These are phyloP conservation scores for Glycine soja DNA, from an alignment of 306 rosid species.

Conservation along the genomic window DNA sequence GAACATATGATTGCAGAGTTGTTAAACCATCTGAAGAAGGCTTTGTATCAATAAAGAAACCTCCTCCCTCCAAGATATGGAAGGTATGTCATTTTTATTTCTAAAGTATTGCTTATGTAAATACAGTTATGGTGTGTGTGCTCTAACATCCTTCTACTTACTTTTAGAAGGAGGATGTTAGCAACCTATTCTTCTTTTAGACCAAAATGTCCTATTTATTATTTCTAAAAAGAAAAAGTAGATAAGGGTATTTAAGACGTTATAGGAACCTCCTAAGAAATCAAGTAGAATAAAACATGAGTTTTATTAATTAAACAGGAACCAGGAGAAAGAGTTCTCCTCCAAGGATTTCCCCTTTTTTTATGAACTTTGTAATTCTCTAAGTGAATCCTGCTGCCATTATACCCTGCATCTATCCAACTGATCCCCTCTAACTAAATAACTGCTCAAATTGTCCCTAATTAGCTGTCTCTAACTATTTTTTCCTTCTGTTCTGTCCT, in stretches of 20 bases:
- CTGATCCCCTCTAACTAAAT: neutral
- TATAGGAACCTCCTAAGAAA: neutral
- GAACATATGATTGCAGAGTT: constrained; percentile 67
- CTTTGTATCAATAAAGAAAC: constrained; percentile 86
- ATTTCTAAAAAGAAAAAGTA: neutral
- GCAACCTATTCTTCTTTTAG: constrained; percentile 8
- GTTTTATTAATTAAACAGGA: neutral
- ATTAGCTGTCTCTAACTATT: neutral
- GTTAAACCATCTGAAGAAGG: constrained; percentile 80
- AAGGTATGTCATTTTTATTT: constrained; percentile 62
- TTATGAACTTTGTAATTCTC: neutral
- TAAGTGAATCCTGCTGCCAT: neutral
- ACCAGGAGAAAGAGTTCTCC: neutral
- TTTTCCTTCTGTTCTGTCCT: neutral
- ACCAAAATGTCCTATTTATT: neutral
- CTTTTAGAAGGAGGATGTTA: constrained; percentile 18
- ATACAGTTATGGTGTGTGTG: constrained; percentile 12
- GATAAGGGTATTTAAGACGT: neutral
- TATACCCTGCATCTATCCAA: neutral
- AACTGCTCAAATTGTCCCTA: neutral
- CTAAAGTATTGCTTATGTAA: constrained; percentile 29
- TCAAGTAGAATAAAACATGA: neutral
- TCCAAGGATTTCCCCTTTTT: neutral
- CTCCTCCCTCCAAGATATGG: constrained; percentile 85
- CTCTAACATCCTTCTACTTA: neutral